Conservation (phyloP, 805 yeast genomes). For the Candida tammaniensis region DNA sequence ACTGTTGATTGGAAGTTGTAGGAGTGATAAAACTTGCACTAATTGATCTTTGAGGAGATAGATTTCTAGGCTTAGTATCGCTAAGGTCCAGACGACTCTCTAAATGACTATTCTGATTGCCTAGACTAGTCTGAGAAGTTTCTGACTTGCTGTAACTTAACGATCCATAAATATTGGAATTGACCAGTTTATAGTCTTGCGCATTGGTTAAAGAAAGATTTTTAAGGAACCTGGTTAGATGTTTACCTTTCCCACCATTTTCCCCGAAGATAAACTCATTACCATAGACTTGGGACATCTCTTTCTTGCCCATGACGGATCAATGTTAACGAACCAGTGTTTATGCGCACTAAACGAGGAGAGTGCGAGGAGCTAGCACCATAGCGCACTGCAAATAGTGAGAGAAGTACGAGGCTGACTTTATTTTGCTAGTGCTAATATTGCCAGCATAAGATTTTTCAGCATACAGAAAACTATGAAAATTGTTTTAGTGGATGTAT, state of each 20-base stretch:
- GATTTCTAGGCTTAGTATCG: background rate
- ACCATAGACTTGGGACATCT: conserved; percentile 43
- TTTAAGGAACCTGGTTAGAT: conserved; percentile 50
- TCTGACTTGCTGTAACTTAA: conserved; percentile 20
- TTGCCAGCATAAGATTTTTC: no score
- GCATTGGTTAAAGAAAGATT: conserved; percentile 36
- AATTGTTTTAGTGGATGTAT: no score
- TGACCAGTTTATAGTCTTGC: conserved; percentile 24
- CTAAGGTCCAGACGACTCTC: conserved; percentile 2
- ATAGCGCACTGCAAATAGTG: no score
- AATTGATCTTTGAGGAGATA: conserved; percentile 10
- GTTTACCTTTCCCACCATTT: conserved; percentile 65
- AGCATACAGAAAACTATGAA: no score
- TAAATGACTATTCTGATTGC: background rate
- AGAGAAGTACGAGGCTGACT: no score
- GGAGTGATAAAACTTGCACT: conserved; percentile 13
- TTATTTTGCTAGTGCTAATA: no score
- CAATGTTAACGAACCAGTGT: no score
- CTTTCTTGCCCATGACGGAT: conserved; percentile 38
- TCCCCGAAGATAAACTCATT: conserved; percentile 68
- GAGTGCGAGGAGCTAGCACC: no score
- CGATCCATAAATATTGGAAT: conserved; percentile 39
- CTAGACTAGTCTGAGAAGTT: conserved; percentile 1
- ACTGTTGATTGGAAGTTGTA: conserved; percentile 7
- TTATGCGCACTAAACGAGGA: conserved; percentile 5